Evolutionary conservation across 495 filamentous ascomycete species (phyloP).

Genomic region (Massariosphaeria phaeospora): DNA sequence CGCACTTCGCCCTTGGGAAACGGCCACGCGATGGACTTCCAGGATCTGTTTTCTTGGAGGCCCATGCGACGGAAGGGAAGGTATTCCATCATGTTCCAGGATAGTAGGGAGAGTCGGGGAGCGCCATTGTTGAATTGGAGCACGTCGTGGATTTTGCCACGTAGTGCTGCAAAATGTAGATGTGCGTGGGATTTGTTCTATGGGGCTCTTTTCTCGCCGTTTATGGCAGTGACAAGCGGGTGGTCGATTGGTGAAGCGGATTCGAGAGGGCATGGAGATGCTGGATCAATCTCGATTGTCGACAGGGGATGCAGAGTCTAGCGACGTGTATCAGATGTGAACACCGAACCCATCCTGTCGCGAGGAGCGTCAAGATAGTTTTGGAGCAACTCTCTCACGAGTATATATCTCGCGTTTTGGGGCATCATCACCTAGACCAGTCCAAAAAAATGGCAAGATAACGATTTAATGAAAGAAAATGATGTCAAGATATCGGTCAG

Average conservation of each 20-base stretch:
- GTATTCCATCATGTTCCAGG: constrained; percentile 82
- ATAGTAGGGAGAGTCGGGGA: constrained; percentile 52
- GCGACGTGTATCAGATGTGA: too few relatives aligned
- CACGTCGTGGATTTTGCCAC: constrained; percentile 70
- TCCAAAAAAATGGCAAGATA: too few relatives aligned
- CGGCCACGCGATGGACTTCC: constrained; percentile 79
- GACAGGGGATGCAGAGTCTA: constrained; percentile 3
- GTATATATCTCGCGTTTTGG: too few relatives aligned
- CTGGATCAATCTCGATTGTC: constrained; percentile 32
- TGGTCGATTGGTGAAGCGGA: background rate
- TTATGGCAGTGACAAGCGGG: background rate
- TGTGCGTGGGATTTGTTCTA: constrained; percentile 47
- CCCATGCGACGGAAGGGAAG: constrained; percentile 84
- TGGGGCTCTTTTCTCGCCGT: background rate
- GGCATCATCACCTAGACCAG: too few relatives aligned
- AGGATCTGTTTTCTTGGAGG: constrained; percentile 63
- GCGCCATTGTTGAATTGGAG: constrained; percentile 64
- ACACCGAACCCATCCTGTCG: too few relatives aligned
- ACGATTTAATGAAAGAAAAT: too few relatives aligned
- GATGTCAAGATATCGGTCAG: too few relatives aligned
- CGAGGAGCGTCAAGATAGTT: too few relatives aligned
- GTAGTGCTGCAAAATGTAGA: constrained; percentile 55
- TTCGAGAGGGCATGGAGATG: constrained; percentile 8
- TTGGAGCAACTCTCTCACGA: too few relatives aligned
- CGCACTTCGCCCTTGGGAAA: constrained; percentile 74